Evolutionary conservation across 208 protist species (phyloP), one percentile per base, ranked within the genome.

Genomic region (Trypanosomatidae sp.): DNA sequence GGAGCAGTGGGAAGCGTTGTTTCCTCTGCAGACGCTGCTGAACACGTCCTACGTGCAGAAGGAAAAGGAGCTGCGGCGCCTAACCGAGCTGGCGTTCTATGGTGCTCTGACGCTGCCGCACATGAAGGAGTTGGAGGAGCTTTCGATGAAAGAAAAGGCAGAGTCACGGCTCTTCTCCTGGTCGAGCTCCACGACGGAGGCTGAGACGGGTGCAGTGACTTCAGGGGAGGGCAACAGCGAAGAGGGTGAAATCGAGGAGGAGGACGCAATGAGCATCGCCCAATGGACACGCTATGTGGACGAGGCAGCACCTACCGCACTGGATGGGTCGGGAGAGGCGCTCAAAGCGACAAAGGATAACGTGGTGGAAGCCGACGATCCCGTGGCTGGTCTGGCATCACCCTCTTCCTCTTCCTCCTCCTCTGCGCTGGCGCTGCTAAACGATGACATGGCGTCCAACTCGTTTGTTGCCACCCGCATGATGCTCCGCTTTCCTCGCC

Each of bases 1-100:
- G 22, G 79, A 80, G 58, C 73, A 87, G 71, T 97, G 90, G 89
- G 62, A 83, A 1, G 68, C 79, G 22, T 55, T 94, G 5, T 97
- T 97, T 73, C 92, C 92, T 10, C 56, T 76, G 66, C 92, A 97
- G 82, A 71, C 79, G 59, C 74, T 94, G 58, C 80, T 97, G 43
- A 76, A 62, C 46, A 67, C 58, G 19, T 88, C 88, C 0, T 66
- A 91, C 71, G 78, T 78, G 3, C 90, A 97, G 71, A 52, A 53
- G 15, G 56, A 84, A 30, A 44, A 62, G 56, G 64, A 84, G 47
- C 79, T 95, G 25, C 87, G 81, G 67, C 68, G 56, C 47, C 77
- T 93, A 30, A 91, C 86, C 0, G 79, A 93, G 39, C 85, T 85
- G 62, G 89, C 91, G 0, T 80, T 90, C 25, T 86, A 85, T 36